Evolutionary conservation across 2,329 filamentous ascomycete species (phyloP).

Genomic region (Fusarium longipes): DNA sequence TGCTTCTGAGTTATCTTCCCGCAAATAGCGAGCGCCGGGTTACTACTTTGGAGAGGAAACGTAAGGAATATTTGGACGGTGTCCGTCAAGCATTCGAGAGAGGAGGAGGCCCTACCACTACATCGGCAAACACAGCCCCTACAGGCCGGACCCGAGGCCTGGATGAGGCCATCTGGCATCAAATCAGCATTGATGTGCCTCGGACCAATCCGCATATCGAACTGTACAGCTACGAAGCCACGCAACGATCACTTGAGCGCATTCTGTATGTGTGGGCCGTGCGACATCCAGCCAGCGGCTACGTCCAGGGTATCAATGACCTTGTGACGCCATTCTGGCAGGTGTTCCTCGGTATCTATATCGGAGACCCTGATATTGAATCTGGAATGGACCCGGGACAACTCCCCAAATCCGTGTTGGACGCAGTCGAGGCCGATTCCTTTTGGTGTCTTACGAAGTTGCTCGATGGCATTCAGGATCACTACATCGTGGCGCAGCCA

Average conservation of each 20-base stretch:
- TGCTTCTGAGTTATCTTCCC: conserved; percentile 92
- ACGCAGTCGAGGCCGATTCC: conserved; percentile 96
- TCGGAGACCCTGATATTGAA: conserved; percentile 92
- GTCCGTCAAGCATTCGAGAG: conserved; percentile 79
- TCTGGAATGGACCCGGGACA: conserved; percentile 97
- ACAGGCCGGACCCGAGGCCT: conserved; percentile 71
- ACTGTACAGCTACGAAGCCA: conserved; percentile 94
- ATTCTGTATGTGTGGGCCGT: conserved; percentile 99
- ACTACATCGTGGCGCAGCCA: conserved; percentile 97
- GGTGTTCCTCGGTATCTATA: conserved; percentile 93
- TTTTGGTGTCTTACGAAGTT: conserved; percentile 99
- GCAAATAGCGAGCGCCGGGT: conserved; percentile 96
- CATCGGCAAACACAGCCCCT: conserved; percentile 59
- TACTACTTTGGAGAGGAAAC: conserved; percentile 88
- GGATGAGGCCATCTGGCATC: conserved; percentile 98
- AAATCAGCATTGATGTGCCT: conserved; percentile 98
- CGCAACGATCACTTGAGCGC: conserved; percentile 90
- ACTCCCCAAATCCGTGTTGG: conserved; percentile 87
- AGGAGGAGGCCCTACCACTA: conserved; percentile 60
- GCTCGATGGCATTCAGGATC: conserved; percentile 98
- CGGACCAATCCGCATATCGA: conserved; percentile 96
- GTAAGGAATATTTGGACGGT: conserved; percentile 95
- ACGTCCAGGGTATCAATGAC: conserved; percentile 99
- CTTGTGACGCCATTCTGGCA: conserved; percentile 98
- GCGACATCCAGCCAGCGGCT: conserved; percentile 94